Evolutionary conservation across 805 yeast genomes (phyloP), one percentile per base, ranked within the genome.

Genomic region (Babjeviella inositovora): DNA sequence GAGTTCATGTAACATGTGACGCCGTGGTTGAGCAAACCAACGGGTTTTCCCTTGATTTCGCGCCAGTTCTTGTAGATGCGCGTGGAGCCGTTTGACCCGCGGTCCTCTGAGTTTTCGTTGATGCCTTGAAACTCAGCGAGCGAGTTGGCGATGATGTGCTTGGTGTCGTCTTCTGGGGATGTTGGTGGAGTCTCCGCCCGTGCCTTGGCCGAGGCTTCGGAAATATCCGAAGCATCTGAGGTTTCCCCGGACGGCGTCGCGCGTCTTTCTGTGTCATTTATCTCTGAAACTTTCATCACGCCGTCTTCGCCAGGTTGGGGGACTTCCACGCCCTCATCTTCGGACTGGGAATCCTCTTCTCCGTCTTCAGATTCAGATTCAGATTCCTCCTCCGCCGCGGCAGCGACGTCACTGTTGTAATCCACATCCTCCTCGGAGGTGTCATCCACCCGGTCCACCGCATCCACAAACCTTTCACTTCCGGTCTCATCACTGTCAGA

Each of bases 1-100:
- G 94, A 75, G 46, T 90, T 87, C 66, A 87, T 85, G 50, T 87
- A 87, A 45, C 98, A 87, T 4, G 97, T 87, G 21, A 90, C 97
- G 19, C 96, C 96, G 34, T 76, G 85, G 46, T 87, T 87, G 23
- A 77, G 47, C 23, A 87, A 53, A 0, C 98, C 98, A 14, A 49
- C 34, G n/a, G 74, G 74, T 17, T 61, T 59, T 4, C 46, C 44
- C 8, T 51, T 43, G 25, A 63, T 49, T 24, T 58, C 62, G n/a
- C 64, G 44, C 85, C 94, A 84, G 28, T 70, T 70, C 43, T 82
- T 84, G 27, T 52, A 40, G 15, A 82, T 72, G 25, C 80, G 56
- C 1, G 41, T 47, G 6, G 75, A 62, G 2, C 49, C 47, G 31
- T 70, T 65, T 2, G 81, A 59, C 2, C 93, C 93, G 22, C 52